Conservation (phyloP, 108 stramenopile species). For the Aurantiochytrium sp. region DNA sequence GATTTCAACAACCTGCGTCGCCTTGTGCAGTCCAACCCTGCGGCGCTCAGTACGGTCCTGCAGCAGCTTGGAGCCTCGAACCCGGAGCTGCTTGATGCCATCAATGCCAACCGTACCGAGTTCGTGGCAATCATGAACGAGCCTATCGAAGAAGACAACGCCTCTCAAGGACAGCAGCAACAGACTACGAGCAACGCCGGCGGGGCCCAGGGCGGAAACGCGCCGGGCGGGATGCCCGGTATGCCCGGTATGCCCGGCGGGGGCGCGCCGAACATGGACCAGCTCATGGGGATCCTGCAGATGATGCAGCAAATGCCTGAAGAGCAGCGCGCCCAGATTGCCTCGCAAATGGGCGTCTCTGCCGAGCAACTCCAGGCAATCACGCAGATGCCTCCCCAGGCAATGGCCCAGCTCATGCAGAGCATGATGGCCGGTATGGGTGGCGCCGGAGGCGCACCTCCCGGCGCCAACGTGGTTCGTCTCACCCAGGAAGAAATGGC, state of each 20-base stretch:
- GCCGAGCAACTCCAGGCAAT: slow-evolving; percentile 83
- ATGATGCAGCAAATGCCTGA: slow-evolving; percentile 64
- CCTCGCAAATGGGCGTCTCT: slow-evolving; percentile 80
- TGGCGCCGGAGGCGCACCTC: slow-evolving; percentile 58
- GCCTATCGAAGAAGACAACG: slow-evolving; percentile 68
- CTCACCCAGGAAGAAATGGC: slow-evolving; percentile 90
- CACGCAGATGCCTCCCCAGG: slow-evolving; percentile 87
- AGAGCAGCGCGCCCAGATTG: slow-evolving; percentile 78
- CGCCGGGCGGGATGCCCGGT: slow-evolving; percentile 35
- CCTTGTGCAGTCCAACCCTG: slow-evolving; percentile 86
- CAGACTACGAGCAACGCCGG: not conserved
- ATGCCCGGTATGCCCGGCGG: slow-evolving; percentile 56
- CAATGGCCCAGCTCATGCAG: slow-evolving; percentile 72
- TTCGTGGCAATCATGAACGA: slow-evolving; percentile 97
- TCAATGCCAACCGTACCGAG: slow-evolving; percentile 84
- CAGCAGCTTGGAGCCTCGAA: slow-evolving; percentile 82
- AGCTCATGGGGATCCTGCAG: slow-evolving; percentile 61
- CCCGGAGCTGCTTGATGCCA: slow-evolving; percentile 78
- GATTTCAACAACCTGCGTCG: slow-evolving; percentile 84
- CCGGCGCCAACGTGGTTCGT: slow-evolving; percentile 60
- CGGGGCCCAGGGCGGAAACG: not conserved
- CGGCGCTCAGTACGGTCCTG: slow-evolving; percentile 74
- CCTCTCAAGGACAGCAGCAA: not conserved
- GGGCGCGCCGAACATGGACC: slow-evolving; percentile 71
- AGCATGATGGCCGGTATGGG: slow-evolving; percentile 48